Percentiles rank a stretch among this genome's conserved stretches.
Evolutionary conservation across 1,284 basidiomycete species (phyloP).

Genomic region (Irpex rosettiformis): DNA sequence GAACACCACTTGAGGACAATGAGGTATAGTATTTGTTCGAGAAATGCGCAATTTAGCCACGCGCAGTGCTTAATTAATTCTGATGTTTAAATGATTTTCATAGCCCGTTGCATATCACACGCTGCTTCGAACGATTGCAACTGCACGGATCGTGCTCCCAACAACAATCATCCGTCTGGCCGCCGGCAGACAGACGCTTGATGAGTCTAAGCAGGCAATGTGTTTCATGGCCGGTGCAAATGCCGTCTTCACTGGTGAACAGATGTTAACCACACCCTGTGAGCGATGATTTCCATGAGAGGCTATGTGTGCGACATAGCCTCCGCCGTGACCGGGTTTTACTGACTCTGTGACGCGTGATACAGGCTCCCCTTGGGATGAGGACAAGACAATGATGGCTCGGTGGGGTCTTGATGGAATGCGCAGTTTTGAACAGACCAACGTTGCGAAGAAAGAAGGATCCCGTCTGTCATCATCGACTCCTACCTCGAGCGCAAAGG

Average conservation of each 20-base stretch:
- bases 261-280: constrained; percentile 97
- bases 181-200: constrained; percentile 88
- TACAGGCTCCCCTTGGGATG: constrained; percentile 82
- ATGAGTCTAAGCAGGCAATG: constrained; percentile 94
- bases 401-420: constrained; percentile 93
- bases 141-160: constrained; percentile 90
- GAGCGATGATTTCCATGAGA: constrained; percentile 9
- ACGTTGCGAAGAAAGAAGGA: constrained; percentile 45
- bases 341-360: constrained; percentile 3
- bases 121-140: constrained; percentile 91
- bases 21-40: constrained; percentile 48
- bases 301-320: not conserved
- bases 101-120: constrained; percentile 82
- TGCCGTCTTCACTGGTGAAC: constrained; percentile 96
- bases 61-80: not conserved
- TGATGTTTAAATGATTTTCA: not conserved
- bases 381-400: constrained; percentile 92
- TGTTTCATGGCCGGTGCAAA: constrained; percentile 99
- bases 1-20: constrained; percentile 70
- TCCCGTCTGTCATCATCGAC: constrained; percentile 25
- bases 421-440: constrained; percentile 76
- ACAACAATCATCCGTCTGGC: constrained; percentile 93
- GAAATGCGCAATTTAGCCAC: not conserved
- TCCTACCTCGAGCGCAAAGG: constrained; percentile 7
- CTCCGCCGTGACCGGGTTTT: not conserved